Percentiles rank a stretch among this genome's conserved stretches.
These are phyloP conservation scores for Fusarium anguioides DNA, from an alignment of 2,329 filamentous ascomycete genomes.

Conservation along the genomic window DNA sequence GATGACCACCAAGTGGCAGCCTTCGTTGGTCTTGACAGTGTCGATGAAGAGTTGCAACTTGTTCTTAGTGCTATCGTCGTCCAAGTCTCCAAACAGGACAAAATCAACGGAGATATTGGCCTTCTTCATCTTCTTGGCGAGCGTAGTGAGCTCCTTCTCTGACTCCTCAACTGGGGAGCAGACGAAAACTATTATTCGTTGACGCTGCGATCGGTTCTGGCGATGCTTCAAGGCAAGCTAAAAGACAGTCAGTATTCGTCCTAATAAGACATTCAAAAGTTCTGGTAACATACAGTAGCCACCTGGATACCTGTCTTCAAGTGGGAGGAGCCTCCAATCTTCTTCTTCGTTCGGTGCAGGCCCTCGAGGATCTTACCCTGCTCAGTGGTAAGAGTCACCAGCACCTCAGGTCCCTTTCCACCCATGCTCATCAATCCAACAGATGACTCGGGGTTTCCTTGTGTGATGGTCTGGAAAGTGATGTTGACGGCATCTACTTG, in stretches of 20 bases:
- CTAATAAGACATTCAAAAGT: not conserved
- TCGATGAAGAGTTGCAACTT: slow-evolving; percentile 96
- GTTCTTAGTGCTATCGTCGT: slow-evolving; percentile 87
- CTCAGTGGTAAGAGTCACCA: slow-evolving; percentile 95
- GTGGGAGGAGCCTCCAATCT: slow-evolving; percentile 90
- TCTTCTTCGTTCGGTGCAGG: slow-evolving; percentile 86
- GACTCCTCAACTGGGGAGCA: slow-evolving; percentile 93
- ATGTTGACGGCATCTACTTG: slow-evolving; percentile 95
- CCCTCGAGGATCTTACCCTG: slow-evolving; percentile 95
- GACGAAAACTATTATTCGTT: slow-evolving; percentile 96
- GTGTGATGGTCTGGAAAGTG: slow-evolving; percentile 94
- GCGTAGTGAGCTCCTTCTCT: slow-evolving; percentile 86
- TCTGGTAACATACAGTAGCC: slow-evolving; percentile 76
- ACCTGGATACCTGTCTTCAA: slow-evolving; percentile 95
- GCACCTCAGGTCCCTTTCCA: slow-evolving; percentile 94
- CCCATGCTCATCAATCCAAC: slow-evolving; percentile 99
- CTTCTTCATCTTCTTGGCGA: slow-evolving; percentile 99
- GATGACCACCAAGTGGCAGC: slow-evolving; percentile 90
- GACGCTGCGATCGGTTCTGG: slow-evolving; percentile 95
- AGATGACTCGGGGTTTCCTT: slow-evolving; percentile 94
- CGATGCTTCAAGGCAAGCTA: slow-evolving; percentile 97
- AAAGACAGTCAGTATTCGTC: slow-evolving; percentile 36
- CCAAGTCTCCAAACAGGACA: slow-evolving; percentile 92
- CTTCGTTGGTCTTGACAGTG: slow-evolving; percentile 89
- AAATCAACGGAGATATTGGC: slow-evolving; percentile 94